Evolutionary conservation across 257 asterid species (phyloP).

Genomic region (Craterostigma plantagineum): DNA sequence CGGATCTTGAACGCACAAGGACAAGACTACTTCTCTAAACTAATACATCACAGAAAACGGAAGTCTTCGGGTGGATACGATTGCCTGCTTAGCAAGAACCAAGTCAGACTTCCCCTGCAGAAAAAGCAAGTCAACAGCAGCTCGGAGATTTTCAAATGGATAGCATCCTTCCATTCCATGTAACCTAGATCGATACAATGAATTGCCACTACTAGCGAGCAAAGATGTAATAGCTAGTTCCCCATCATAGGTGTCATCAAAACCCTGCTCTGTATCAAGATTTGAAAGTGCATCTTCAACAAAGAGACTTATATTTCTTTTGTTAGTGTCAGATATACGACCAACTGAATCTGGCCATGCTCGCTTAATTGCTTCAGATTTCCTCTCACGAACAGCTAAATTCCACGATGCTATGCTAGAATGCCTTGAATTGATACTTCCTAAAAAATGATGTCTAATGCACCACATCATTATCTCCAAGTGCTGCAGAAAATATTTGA

Average conservation of each 20-base stretch:
- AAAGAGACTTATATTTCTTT: slow-evolving; percentile 38
- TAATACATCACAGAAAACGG: not conserved
- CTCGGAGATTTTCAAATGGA: slow-evolving; percentile 64
- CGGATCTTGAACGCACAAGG: slow-evolving; percentile 3
- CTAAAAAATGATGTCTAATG: slow-evolving; percentile 63
- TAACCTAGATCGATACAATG: slow-evolving; percentile 26
- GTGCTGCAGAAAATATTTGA: slow-evolving; percentile 34
- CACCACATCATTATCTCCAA: slow-evolving; percentile 83
- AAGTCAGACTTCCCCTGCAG: slow-evolving; percentile 73
- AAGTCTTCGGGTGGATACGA: slow-evolving; percentile 44
- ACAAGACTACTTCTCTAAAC: not conserved
- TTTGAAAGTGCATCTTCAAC: slow-evolving; percentile 78
- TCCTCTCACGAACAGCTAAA: slow-evolving; percentile 46
- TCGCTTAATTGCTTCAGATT: slow-evolving; percentile 44
- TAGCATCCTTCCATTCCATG: slow-evolving; percentile 64
- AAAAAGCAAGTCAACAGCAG: slow-evolving; percentile 79
- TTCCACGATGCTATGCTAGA: slow-evolving; percentile 45
- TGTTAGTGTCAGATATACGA: slow-evolving; percentile 18
- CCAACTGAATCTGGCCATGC: slow-evolving; percentile 62
- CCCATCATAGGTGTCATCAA: slow-evolving; percentile 25
- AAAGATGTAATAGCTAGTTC: slow-evolving; percentile 28
- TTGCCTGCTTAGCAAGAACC: slow-evolving; percentile 83
- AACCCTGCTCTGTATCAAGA: slow-evolving; percentile 46
- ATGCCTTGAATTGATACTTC: slow-evolving; percentile 36
- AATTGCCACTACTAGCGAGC: slow-evolving; percentile 28